Conservation (phyloP, 768 basidiomycete species). For the Grammothele lineata region DNA sequence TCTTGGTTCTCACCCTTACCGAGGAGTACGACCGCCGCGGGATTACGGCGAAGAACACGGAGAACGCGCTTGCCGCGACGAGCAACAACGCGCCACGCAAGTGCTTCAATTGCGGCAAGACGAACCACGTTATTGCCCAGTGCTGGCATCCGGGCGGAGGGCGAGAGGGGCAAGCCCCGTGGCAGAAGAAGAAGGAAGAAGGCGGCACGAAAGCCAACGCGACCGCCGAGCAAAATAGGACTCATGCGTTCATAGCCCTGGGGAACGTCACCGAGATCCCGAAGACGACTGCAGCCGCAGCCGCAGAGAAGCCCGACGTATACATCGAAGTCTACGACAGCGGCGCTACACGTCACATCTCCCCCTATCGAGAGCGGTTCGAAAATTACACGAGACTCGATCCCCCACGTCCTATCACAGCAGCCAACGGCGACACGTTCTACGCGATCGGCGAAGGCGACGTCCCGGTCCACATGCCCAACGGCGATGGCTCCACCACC, state of each 20-base stretch:
- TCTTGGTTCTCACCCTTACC: neutral
- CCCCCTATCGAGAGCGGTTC: constrained; percentile 11
- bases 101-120: constrained; percentile 6
- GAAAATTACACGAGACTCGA: constrained; percentile 5
- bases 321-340: constrained; percentile 14
- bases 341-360: constrained; percentile 15
- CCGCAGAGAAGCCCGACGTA: neutral
- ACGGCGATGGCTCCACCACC: constrained; percentile 5
- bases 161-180: constrained; percentile 2
- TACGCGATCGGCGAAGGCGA: constrained; percentile 18
- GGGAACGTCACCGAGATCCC: no score
- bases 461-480: constrained; percentile 17
- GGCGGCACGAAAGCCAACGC: no score
- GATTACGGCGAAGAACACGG: neutral
- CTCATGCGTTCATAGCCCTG: no score
- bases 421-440: constrained; percentile 21
- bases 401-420: constrained; percentile 23
- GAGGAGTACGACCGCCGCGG: constrained; percentile 1
- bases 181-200: no score
- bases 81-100: neutral
- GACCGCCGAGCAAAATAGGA: neutral
- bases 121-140: constrained; percentile 1
- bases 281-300: neutral
- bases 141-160: constrained; percentile 4
- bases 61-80: neutral